Evolutionary conservation across 371 early-diverging fungal species (phyloP).

Genomic region (Coemansia sp.): DNA sequence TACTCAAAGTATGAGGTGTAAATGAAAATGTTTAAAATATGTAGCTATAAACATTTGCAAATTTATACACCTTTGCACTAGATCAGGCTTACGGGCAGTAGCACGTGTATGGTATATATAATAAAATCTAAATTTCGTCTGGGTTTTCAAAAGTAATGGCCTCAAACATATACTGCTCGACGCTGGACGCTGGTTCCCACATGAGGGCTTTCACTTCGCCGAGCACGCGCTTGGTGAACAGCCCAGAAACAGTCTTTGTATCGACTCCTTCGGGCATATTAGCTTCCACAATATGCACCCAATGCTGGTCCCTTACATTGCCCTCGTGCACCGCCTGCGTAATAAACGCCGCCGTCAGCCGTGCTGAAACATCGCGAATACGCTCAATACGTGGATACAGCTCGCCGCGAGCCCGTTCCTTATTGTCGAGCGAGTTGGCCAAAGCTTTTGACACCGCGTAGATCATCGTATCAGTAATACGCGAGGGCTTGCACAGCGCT

Average conservation of each 20-base stretch:
- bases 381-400: constrained; percentile 82
- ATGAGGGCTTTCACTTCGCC: constrained; percentile 46
- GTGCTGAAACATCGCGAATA: constrained; percentile 76
- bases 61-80: neutral
- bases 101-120: constrained; percentile 3
- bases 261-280: neutral
- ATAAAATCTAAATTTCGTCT: constrained; percentile 13
- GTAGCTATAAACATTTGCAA: too few species aligned
- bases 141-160: constrained; percentile 31
- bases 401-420: constrained; percentile 65
- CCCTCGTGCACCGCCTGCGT: constrained; percentile 58
- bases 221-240: constrained; percentile 30
- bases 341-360: constrained; percentile 74
- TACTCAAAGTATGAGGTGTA: neutral
- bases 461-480: constrained; percentile 80
- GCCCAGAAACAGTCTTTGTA: constrained; percentile 11
- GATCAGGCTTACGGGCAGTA: neutral
- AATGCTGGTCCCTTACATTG: constrained; percentile 28
- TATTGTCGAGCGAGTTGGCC: constrained; percentile 65
- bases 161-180: constrained; percentile 49
- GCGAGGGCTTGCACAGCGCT: constrained; percentile 66
- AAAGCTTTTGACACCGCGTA: constrained; percentile 77
- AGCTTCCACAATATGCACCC: constrained; percentile 21
- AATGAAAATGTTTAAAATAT: neutral
- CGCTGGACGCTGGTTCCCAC: constrained; percentile 43